Conservation (phyloP, 2,329 filamentous ascomycete genomes). For the Sordariomycetes sp. region DNA sequence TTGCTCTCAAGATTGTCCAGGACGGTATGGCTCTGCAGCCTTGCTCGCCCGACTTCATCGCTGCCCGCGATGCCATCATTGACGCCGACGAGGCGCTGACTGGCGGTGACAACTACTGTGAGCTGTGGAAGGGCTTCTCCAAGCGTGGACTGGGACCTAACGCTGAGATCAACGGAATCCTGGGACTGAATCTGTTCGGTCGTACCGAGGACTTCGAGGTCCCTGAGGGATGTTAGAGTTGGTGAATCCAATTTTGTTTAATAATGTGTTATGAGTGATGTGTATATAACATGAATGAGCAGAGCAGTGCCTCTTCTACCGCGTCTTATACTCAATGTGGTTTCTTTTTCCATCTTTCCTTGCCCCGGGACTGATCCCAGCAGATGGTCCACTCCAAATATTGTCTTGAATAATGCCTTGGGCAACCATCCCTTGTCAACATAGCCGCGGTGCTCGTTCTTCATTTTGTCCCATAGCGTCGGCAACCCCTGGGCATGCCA, state of each 20-base stretch:
- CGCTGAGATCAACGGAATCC: slow-evolving; percentile 18
- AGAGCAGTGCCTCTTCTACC: too few species aligned
- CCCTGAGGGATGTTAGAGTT: slow-evolving; percentile 7
- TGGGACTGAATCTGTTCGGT: too few species aligned
- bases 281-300: too few species aligned
- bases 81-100: slow-evolving; percentile 45
- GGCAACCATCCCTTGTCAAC: too few species aligned
- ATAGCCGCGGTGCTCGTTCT: too few species aligned
- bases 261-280: not conserved
- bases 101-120: slow-evolving; percentile 37
- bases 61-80: slow-evolving; percentile 44
- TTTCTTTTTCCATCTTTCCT: too few species aligned
- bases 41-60: slow-evolving; percentile 44
- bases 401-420: too few species aligned
- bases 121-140: slow-evolving; percentile 45
- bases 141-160: slow-evolving; percentile 42
- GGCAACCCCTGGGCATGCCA: too few species aligned
- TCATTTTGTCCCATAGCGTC: too few species aligned
- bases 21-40: slow-evolving; percentile 46
- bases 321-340: too few species aligned
- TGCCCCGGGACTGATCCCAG: too few species aligned
- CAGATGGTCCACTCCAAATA: too few species aligned
- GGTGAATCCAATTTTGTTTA: not conserved
- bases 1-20: slow-evolving; percentile 42
- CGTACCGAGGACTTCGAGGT: slow-evolving; percentile 21